These are phyloP conservation scores for Capronia epimyces DNA, from an alignment of 2,329 filamentous ascomycete species.

Conservation along the genomic window DNA sequence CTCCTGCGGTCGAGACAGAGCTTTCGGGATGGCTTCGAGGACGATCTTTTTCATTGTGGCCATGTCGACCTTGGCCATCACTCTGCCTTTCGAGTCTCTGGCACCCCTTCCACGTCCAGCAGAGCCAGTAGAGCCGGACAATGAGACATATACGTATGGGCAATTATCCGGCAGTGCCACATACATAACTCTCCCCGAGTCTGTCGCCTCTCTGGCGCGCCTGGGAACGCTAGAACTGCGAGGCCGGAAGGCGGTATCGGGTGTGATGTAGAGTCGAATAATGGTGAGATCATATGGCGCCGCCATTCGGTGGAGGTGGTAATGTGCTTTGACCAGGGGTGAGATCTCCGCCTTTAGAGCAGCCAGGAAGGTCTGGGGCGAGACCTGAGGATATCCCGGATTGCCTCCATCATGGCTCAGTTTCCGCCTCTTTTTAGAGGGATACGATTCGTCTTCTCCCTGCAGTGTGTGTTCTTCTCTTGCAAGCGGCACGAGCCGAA, in stretches of 20 bases:
- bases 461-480: conserved; percentile 15
- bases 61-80: conserved; percentile 23
- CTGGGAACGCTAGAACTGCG: conserved; percentile 32
- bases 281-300: conserved; percentile 59
- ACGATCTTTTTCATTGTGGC: conserved; percentile 49
- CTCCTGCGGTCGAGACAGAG: conserved; percentile 67
- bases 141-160: conserved; percentile 64
- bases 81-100: conserved; percentile 6
- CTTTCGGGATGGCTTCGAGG: conserved; percentile 73
- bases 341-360: conserved; percentile 69
- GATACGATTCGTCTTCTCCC: conserved; percentile 26
- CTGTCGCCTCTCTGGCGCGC: conserved; percentile 40
- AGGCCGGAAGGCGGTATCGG: conserved; percentile 69
- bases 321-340: conserved; percentile 77
- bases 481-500: conserved; percentile 39
- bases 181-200: conserved; percentile 67
- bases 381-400: conserved; percentile 38
- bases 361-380: conserved; percentile 72
- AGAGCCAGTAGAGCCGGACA: conserved; percentile 39
- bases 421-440: conserved; percentile 28
- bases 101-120: conserved; percentile 27
- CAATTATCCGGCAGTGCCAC: conserved; percentile 77
- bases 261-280: conserved; percentile 68
- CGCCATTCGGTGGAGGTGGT: conserved; percentile 61
- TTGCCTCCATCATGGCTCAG: conserved; percentile 23